phyloP scores from a whole-genome alignment of 768 basidiomycete species.

The Tricholoma bakamatsutake region DNA sequence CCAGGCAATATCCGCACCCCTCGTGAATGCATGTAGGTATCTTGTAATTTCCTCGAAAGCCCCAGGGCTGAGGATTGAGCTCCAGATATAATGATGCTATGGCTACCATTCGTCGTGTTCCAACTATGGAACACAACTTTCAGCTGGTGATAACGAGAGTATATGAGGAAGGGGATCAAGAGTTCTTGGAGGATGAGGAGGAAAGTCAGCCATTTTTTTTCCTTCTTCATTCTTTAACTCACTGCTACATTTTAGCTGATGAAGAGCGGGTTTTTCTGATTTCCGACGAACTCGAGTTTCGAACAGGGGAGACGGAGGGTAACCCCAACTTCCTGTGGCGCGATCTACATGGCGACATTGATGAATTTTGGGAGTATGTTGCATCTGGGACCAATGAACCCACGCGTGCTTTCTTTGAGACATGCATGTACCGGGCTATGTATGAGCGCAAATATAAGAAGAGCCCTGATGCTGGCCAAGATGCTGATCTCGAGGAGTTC shows the following conservation, averaged over 20 bases:
- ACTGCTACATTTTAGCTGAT: constrained; percentile 52
- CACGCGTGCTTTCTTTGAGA: constrained; percentile 86
- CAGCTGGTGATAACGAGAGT: constrained; percentile 95
- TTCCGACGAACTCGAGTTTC: constrained; percentile 85
- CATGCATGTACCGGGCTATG: constrained; percentile 93
- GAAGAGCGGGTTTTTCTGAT: constrained; percentile 93
- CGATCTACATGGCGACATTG: constrained; percentile 85
- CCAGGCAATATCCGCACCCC: constrained; percentile 88
- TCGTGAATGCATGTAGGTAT: constrained; percentile 92
- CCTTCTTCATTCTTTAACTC: background rate
- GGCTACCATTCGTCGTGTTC: constrained; percentile 84
- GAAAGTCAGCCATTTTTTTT: constrained; percentile 48
- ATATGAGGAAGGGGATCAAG: constrained; percentile 95
- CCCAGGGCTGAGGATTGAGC: background rate
- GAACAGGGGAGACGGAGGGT: constrained; percentile 63
- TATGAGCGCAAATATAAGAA: constrained; percentile 86
- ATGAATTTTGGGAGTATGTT: constrained; percentile 93
- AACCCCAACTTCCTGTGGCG: constrained; percentile 88
- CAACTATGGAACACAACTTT: constrained; percentile 70
- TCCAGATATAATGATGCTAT: constrained; percentile 92
- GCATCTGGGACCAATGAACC: constrained; percentile 72
- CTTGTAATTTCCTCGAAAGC: background rate
- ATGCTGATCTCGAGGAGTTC: constrained; percentile 72
- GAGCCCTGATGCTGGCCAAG: constrained; percentile 61
- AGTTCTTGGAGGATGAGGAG: constrained; percentile 90